phyloP scores from a whole-genome alignment of 2,329 filamentous ascomycete species.

The Mycosphaerelloides madeirae region DNA sequence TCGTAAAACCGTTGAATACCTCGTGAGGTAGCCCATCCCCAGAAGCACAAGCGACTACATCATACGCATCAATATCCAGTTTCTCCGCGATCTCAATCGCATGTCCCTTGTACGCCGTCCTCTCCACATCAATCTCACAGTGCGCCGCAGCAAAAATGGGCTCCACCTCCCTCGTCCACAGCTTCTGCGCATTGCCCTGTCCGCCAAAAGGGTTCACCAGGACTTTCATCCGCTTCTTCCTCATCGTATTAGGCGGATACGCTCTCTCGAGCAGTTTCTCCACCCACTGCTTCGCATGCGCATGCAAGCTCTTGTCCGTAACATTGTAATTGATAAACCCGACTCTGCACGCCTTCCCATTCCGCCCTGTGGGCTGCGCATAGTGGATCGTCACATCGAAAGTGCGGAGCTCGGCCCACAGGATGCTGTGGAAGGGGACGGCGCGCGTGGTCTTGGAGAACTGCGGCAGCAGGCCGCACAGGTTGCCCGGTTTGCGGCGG shows the following conservation, averaged over 20 bases:
- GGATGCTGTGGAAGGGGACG: constrained; percentile 76
- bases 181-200: constrained; percentile 67
- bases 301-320: constrained; percentile 44
- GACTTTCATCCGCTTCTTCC: constrained; percentile 74
- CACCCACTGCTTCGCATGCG: constrained; percentile 57
- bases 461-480: constrained; percentile 51
- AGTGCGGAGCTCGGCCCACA: constrained; percentile 68
- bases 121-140: constrained; percentile 69
- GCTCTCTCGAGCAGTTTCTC: constrained; percentile 61
- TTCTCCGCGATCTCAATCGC: constrained; percentile 70
- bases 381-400: constrained; percentile 66
- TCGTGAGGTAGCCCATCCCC: constrained; percentile 90
- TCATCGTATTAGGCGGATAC: constrained; percentile 61
- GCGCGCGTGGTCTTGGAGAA: constrained; percentile 48
- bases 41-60: constrained; percentile 83
- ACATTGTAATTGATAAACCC: constrained; percentile 59
- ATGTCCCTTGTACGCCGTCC: constrained; percentile 68
- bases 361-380: constrained; percentile 52
- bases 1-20: constrained; percentile 86
- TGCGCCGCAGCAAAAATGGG: constrained; percentile 79
- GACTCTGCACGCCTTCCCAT: constrained; percentile 56
- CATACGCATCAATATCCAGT: constrained; percentile 73
- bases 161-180: constrained; percentile 70
- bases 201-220: constrained; percentile 89
- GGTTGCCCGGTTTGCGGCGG: constrained; percentile 43